Percentiles rank a stretch among this genome's conserved stretches.
These are phyloP conservation scores for Exserohilum rostratum DNA, from an alignment of 2,329 filamentous ascomycete species.

Conservation along the genomic window DNA sequence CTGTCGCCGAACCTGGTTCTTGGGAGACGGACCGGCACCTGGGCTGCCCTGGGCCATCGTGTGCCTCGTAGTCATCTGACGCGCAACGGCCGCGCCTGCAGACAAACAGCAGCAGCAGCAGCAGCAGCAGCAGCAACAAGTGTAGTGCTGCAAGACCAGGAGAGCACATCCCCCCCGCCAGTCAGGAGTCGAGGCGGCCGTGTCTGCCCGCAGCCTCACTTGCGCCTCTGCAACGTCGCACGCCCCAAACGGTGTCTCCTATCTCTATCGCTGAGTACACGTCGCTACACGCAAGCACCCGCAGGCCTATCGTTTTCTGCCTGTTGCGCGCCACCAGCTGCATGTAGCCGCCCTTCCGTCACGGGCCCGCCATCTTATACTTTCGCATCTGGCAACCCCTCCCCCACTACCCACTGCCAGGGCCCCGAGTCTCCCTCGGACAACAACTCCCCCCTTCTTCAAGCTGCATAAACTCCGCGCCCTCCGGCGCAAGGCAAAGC, in stretches of 20 bases:
- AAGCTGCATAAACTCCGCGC: constrained; percentile 50
- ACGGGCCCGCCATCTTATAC: constrained; percentile 26
- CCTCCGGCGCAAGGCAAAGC: constrained; percentile 49
- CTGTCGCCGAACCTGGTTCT: constrained; percentile 20
- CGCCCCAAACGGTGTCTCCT: no score
- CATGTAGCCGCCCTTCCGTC: constrained; percentile 17
- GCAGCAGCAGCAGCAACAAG: no score
- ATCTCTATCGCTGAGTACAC: constrained; percentile 8
- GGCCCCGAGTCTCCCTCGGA: constrained; percentile 15
- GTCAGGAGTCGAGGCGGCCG: no score
- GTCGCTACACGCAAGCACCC: constrained; percentile 5
- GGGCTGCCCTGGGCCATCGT: background rate
- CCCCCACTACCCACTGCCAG: constrained; percentile 23
- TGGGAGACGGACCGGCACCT: constrained; percentile 1
- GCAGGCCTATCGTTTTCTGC: constrained; percentile 1
- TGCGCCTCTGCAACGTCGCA: background rate
- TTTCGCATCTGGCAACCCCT: constrained; percentile 13
- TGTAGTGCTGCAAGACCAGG: no score
- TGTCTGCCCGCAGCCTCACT: background rate
- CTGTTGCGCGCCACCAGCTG: constrained; percentile 20
- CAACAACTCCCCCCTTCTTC: constrained; percentile 27
- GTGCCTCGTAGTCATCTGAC: background rate
- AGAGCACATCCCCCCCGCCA: no score
- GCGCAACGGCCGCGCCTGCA: background rate
- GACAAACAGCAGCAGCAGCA: background rate